Evolutionary conservation across 305 asterid genomes (phyloP), one percentile per base, ranked within the genome.

Genomic region (Striga hermonthica): DNA sequence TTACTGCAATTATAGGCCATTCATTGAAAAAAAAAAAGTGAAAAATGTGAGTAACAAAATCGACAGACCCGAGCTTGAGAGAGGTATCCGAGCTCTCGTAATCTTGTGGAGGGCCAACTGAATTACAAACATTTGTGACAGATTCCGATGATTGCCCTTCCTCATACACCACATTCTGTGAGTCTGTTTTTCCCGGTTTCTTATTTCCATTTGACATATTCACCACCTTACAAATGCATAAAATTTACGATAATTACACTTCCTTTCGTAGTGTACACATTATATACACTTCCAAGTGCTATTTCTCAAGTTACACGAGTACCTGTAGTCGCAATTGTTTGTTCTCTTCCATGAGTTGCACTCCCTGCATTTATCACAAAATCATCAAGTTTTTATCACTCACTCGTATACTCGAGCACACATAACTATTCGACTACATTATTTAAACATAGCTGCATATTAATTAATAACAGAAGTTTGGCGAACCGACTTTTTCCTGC

Each of bases 61-160:
- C 13, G 47, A 68, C 90, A 69, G 28, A 86, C 96, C 92, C 95
- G 48, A 89, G 75, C 80, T 78, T 86, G 66, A 86, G 92, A 72
- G 86, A 86, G 1, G 82, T 86, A 62, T 83, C 90, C 2, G 95
- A 86, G 74, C 93, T 83, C 4, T 80, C 87, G 22, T 79, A 78
- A 57, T 84, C 91, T 69, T 74, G 91, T 16, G 86, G 84, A 74
- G 83, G 82, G 5, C 89, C 83, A 9, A 16, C 15, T 3, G 86
- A 83, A 71, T 57, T 78, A 36, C 81, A 69, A 22, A 66, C 73
- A 49, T 81, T 82, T 1, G 84, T 79, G 5, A 86, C 76, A 6
- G 93, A 83, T 47, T 86, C 95, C 53, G 95, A 82, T 35, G 90
- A 86, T 56, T 71, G 88, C 10, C 95, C 90, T 76, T 86, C 96